Conservation (phyloP, 371 early-diverging fungal genomes). For the Blakeslea trispora region DNA sequence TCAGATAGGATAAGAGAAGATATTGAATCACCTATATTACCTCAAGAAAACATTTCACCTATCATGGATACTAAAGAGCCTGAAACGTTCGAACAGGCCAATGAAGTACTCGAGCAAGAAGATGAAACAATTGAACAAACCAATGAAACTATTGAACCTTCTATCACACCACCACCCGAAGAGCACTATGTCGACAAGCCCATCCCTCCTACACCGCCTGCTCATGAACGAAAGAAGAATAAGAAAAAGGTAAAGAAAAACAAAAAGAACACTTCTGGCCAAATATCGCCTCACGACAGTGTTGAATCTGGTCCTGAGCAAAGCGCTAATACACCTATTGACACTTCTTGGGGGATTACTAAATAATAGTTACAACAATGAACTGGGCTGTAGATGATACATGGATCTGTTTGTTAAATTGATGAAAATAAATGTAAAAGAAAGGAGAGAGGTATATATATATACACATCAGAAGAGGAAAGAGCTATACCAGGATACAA, state of each 20-base stretch:
- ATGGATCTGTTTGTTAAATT: no score
- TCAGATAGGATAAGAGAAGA: no score
- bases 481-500: no score
- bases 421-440: no score
- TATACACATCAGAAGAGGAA: neutral
- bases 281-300: slow-evolving; percentile 6
- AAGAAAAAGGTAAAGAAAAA: slow-evolving; percentile 13
- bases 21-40: no score
- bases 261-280: slow-evolving; percentile 2
- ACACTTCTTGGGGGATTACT: slow-evolving; percentile 2
- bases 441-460: no score
- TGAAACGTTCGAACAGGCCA: neutral
- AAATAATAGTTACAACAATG: neutral
- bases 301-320: slow-evolving; percentile 11
- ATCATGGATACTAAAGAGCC: neutral
- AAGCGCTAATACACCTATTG: neutral
- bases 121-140: neutral
- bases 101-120: neutral
- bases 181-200: slow-evolving; percentile 1
- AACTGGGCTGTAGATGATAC: no score
- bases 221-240: neutral
- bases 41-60: no score
- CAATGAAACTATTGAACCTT: slow-evolving; percentile 9
- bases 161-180: slow-evolving; percentile 22
- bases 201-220: neutral